Evolutionary conservation across 768 basidiomycete species (phyloP).

Genomic region (Lactifluus subvellereus): DNA sequence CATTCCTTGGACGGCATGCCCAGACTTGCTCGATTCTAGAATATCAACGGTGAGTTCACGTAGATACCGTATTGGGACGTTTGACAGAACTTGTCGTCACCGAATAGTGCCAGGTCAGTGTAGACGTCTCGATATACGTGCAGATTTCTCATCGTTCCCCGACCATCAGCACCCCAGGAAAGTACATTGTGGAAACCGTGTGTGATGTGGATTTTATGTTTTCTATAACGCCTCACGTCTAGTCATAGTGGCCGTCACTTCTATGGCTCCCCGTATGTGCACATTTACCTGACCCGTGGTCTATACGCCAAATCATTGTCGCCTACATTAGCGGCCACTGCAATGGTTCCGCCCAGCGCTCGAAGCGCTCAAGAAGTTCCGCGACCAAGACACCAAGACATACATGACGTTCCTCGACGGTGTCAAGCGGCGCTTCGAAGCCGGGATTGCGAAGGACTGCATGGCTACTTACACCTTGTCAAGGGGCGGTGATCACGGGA

Average conservation of each 20-base stretch:
- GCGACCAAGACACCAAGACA: background rate
- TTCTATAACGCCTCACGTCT: background rate
- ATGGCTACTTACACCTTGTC: conserved; percentile 9
- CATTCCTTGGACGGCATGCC: background rate
- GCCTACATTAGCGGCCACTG: background rate
- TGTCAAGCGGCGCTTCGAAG: conserved; percentile 3
- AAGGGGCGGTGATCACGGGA: background rate
- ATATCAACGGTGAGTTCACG: background rate
- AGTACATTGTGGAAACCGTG: conserved; percentile 7
- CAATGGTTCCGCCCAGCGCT: conserved; percentile 19
- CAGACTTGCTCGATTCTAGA: background rate
- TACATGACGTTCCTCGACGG: background rate
- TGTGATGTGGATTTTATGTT: background rate
- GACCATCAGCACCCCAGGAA: background rate
- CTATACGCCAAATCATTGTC: no score
- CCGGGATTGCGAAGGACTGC: conserved; percentile 8
- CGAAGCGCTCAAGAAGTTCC: background rate
- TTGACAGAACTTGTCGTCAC: background rate
- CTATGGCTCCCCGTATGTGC: conserved; percentile 15
- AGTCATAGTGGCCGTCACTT: conserved; percentile 5
- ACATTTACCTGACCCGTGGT: background rate
- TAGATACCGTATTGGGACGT: background rate
- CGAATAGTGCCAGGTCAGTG: conserved; percentile 1
- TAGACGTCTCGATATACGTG: background rate
- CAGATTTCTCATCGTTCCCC: background rate